phyloP scores from a whole-genome alignment of 352 stramenopile genomes.

The Globisporangium nagaii region DNA sequence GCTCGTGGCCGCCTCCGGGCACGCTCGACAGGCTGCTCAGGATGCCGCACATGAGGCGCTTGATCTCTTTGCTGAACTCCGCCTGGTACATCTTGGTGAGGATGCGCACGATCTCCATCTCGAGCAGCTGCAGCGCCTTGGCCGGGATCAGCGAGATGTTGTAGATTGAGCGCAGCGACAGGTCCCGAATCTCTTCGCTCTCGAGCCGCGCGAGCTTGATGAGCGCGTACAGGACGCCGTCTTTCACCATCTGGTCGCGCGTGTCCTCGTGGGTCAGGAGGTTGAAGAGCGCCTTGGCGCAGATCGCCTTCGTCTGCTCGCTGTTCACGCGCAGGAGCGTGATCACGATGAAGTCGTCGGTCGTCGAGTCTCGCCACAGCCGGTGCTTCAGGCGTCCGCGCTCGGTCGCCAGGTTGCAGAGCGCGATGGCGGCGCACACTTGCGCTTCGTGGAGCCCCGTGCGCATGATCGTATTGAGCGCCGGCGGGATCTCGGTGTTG shows the following conservation, averaged over 20 bases:
- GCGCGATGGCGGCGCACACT: conserved; percentile 71
- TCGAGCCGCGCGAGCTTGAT: conserved; percentile 79
- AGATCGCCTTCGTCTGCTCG: conserved; percentile 78
- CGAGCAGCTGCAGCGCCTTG: conserved; percentile 48
- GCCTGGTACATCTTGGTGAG: conserved; percentile 74
- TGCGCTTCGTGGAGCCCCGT: conserved; percentile 79
- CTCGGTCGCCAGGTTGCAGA: conserved; percentile 83
- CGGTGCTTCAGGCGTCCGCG: conserved; percentile 25
- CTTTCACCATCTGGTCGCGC: conserved; percentile 63
- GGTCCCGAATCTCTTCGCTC: conserved; percentile 65
- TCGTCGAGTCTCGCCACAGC: conserved; percentile 59
- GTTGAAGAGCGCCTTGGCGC: conserved; percentile 82
- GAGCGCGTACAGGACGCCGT: conserved; percentile 80
- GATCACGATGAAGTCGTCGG: conserved; percentile 86
- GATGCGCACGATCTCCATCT: conserved; percentile 78
- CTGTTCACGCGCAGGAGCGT: conserved; percentile 81
- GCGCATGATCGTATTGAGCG: conserved; percentile 81
- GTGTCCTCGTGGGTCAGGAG: conserved; percentile 75
- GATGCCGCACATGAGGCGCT: conserved; percentile 70
- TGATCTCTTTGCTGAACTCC: conserved; percentile 72
- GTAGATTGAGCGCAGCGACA: conserved; percentile 69
- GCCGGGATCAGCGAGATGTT: conserved; percentile 60
- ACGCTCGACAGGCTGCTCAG: conserved; percentile 63
- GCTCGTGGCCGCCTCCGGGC: conserved; percentile 16
- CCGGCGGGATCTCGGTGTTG: conserved; percentile 47